Conservation (phyloP, 176 grass and related monocot genomes). For the Rhynchospora breviuscula region DNA sequence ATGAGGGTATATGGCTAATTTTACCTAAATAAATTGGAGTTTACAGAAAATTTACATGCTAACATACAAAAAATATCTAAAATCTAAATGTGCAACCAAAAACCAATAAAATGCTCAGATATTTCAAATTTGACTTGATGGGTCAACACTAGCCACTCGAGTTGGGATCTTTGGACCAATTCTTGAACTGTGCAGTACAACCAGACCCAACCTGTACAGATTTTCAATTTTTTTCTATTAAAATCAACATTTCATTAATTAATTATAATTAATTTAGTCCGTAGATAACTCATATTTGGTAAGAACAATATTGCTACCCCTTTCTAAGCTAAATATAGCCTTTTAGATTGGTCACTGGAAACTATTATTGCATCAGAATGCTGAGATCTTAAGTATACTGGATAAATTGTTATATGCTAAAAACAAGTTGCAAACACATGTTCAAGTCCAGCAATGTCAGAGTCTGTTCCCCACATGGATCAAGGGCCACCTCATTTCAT, state of each 20-base stretch:
- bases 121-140: not conserved
- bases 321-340: not conserved
- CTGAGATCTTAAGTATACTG: not conserved
- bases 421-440: conserved; percentile 39
- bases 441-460: conserved; percentile 22
- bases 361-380: not conserved
- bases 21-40: not conserved
- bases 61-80: not conserved
- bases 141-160: not conserved
- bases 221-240: not conserved
- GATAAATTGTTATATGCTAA: conserved; percentile 5
- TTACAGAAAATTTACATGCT: not conserved
- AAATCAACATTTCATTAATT: not conserved
- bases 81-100: not conserved
- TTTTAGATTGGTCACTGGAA: not conserved
- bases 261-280: too few species aligned
- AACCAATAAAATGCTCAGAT: not conserved
- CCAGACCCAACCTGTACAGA: not conserved
- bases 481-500: not conserved
- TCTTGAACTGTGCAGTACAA: not conserved
- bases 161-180: not conserved
- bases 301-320: not conserved
- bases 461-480: conserved; percentile 28
- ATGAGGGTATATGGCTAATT: too few species aligned
- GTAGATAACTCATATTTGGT: not conserved